Evolutionary conservation across 2,329 filamentous ascomycete genomes (phyloP).

Genomic region (Ceratocystis huliohia): DNA sequence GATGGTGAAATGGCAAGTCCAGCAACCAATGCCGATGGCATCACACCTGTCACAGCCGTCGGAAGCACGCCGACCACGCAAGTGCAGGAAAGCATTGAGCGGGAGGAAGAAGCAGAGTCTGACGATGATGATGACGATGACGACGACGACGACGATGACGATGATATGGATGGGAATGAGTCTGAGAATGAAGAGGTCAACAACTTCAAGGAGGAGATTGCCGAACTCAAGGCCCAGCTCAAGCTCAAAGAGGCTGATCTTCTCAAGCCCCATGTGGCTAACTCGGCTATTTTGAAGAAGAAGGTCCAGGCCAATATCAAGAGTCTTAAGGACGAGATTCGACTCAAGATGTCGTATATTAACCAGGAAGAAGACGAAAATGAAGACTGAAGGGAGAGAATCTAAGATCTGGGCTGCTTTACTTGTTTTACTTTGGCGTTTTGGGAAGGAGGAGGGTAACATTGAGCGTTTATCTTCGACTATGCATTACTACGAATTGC

Average conservation of each 20-base stretch:
- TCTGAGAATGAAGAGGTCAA: conserved; percentile 39
- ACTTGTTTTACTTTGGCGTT: conserved; percentile 6
- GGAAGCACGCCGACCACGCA: conserved; percentile 34
- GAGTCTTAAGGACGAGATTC: conserved; percentile 34
- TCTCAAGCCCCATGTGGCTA: conserved; percentile 27
- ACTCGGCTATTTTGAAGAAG: conserved; percentile 38
- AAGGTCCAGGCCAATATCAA: conserved; percentile 40
- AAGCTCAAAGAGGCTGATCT: conserved; percentile 35
- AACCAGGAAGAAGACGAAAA: conserved; percentile 24
- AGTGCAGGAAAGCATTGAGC: conserved; percentile 36
- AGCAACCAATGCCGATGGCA: conserved; percentile 32
- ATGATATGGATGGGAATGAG: conserved; percentile 42
- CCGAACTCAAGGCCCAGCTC: conserved; percentile 40
- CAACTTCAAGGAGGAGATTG: conserved; percentile 43
- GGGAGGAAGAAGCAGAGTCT: conserved; percentile 35
- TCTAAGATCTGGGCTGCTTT: neutral
- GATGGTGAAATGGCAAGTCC: conserved; percentile 32
- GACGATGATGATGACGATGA: conserved; percentile 37
- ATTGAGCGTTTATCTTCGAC: neutral
- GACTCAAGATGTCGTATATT: conserved; percentile 35
- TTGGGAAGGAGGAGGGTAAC: neutral
- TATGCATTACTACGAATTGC: neutral
- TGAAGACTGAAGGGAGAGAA: conserved; percentile 8
- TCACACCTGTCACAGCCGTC: conserved; percentile 35
- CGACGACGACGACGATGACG: conserved; percentile 37